These are phyloP conservation scores for Gossypium arboreum DNA, from an alignment of 345 rosid species.

Conservation along the genomic window DNA sequence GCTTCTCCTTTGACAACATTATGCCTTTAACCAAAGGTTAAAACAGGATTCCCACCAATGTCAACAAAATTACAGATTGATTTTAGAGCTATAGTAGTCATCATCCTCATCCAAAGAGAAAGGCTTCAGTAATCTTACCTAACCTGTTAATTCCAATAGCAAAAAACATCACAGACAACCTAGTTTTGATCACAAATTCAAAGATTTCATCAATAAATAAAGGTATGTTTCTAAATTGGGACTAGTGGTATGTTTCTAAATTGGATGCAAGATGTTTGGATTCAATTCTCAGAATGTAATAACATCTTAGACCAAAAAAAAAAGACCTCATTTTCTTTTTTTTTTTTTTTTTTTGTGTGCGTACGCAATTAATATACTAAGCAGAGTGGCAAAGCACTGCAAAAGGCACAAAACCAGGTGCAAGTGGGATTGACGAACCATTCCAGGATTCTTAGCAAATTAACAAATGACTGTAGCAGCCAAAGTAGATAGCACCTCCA, in stretches of 20 bases:
- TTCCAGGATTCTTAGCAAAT: not conserved
- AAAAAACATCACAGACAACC: not conserved
- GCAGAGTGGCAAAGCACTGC: not conserved
- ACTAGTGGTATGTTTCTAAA: slow-evolving; percentile 88
- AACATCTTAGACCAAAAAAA: not conserved
- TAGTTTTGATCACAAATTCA: not conserved
- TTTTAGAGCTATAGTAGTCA: not conserved
- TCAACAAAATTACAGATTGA: no score
- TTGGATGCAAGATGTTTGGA: slow-evolving; percentile 83
- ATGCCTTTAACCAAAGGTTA: not conserved
- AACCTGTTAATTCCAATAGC: not conserved
- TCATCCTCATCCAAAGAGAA: not conserved
- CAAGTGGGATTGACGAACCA: not conserved
- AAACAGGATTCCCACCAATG: not conserved
- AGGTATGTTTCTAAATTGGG: slow-evolving; percentile 17
- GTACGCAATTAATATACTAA: not conserved
- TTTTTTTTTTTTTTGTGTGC: not conserved
- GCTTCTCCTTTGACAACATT: not conserved
- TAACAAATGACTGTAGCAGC: not conserved
- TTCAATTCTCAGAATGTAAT: slow-evolving; percentile 68
- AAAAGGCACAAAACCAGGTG: not conserved
- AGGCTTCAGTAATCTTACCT: not conserved
- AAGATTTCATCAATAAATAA: not conserved
- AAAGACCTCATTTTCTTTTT: not conserved
- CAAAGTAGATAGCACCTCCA: not conserved